Evolutionary conservation across 2,329 filamentous ascomycete species (phyloP).

Genomic region (Nannizzia gypsea): DNA sequence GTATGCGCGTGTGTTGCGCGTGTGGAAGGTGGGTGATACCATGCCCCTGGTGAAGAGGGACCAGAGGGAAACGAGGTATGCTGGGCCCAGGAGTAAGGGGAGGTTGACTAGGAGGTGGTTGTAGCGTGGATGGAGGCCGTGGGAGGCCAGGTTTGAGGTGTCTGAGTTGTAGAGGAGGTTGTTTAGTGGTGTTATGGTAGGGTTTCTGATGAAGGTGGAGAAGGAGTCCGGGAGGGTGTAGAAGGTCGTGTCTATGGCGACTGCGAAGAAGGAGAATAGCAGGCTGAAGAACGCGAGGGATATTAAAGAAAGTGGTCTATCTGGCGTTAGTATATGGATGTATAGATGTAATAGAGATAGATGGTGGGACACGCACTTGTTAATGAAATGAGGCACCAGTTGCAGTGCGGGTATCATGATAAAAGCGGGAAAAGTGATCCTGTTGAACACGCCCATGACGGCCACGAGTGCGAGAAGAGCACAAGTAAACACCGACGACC

Average conservation of each 20-base stretch:
- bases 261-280: slow-evolving; percentile 57
- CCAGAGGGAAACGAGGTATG: slow-evolving; percentile 41
- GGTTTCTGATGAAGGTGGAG: slow-evolving; percentile 38
- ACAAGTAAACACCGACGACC: slow-evolving; percentile 63
- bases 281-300: slow-evolving; percentile 54
- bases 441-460: slow-evolving; percentile 84
- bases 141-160: slow-evolving; percentile 57
- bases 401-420: slow-evolving; percentile 70
- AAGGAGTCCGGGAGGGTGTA: slow-evolving; percentile 43
- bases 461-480: slow-evolving; percentile 66
- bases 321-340: neutral
- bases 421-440: slow-evolving; percentile 94
- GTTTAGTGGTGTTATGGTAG: slow-evolving; percentile 65
- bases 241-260: slow-evolving; percentile 75
- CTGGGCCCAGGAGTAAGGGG: slow-evolving; percentile 60
- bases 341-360: neutral
- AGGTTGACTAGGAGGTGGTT: slow-evolving; percentile 63
- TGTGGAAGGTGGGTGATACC: slow-evolving; percentile 22
- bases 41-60: slow-evolving; percentile 31
- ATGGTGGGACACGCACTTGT: slow-evolving; percentile 48
- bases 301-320: slow-evolving; percentile 47
- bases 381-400: slow-evolving; percentile 72
- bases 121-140: slow-evolving; percentile 68
- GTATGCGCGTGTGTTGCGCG: slow-evolving; percentile 31
- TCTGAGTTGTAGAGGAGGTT: slow-evolving; percentile 65